Conservation (phyloP, 2,329 filamentous ascomycete species). For the Penicillium expansum region DNA sequence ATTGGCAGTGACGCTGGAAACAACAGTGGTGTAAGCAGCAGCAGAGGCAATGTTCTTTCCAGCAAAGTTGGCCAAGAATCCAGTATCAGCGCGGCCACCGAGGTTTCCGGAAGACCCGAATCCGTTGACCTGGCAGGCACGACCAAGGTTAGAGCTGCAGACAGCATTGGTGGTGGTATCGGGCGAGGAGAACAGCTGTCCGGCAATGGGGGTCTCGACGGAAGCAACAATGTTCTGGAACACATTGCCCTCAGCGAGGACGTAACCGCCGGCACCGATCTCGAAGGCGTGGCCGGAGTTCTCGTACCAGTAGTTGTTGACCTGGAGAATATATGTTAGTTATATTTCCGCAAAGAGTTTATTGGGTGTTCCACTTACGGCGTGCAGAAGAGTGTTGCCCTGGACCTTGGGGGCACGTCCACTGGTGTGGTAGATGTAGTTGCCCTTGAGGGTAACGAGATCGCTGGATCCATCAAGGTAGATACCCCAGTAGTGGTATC, state of each 20-base stretch:
- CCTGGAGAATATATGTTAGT: conserved; percentile 19
- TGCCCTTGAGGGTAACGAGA: conserved; percentile 57
- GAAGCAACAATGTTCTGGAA: conserved; percentile 54
- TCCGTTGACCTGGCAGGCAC: conserved; percentile 52
- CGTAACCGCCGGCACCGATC: conserved; percentile 43
- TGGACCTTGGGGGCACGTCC: conserved; percentile 58
- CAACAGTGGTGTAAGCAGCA: conserved; percentile 33
- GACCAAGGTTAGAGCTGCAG: conserved; percentile 50
- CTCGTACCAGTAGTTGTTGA: conserved; percentile 62
- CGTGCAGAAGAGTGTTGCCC: conserved; percentile 57
- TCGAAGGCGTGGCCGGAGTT: conserved; percentile 60
- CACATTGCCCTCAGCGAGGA: conserved; percentile 58
- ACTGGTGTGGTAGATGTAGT: conserved; percentile 60
- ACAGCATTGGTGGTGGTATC: conserved; percentile 36
- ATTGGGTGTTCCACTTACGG: conserved; percentile 23
- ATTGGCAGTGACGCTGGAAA: conserved; percentile 38
- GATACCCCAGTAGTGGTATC: conserved; percentile 60
- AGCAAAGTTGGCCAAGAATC: conserved; percentile 51
- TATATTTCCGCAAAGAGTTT: no score
- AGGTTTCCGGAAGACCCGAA: conserved; percentile 41
- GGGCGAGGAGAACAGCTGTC: conserved; percentile 41
- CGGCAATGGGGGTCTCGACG: conserved; percentile 40
- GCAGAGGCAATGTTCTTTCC: conserved; percentile 55
- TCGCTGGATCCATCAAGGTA: conserved; percentile 59
- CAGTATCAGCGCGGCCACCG: conserved; percentile 42